Conservation (phyloP, 2,329 filamentous ascomycete genomes). For the Cytospora chrysosperma region DNA sequence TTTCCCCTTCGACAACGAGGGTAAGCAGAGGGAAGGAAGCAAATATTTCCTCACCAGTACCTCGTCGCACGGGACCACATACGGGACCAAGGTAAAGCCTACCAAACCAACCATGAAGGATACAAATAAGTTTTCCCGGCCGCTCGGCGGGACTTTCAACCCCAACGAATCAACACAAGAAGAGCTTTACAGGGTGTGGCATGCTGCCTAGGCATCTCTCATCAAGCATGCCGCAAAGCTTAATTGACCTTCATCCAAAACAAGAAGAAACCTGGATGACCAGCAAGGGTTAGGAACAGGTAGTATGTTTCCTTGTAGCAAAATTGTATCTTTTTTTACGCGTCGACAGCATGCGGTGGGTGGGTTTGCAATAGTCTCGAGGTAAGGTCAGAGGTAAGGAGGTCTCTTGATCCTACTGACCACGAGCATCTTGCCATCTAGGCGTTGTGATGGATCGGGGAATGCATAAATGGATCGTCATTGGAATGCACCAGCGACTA, state of each 20-base stretch:
- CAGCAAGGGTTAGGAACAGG: conserved; percentile 22
- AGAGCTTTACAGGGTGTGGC: neutral
- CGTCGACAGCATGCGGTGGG: conserved; percentile 2
- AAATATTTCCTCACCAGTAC: neutral
- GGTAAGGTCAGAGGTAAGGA: conserved; percentile 36
- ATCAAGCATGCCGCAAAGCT: neutral
- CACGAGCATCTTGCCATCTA: conserved; percentile 20
- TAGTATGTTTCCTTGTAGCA: conserved; percentile 22
- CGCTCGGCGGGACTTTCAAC: neutral
- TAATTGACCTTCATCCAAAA: neutral
- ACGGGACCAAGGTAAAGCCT: conserved; percentile 14
- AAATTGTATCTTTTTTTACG: conserved; percentile 16
- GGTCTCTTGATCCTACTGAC: conserved; percentile 30
- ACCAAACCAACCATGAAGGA: conserved; percentile 2
- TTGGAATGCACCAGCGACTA: neutral
- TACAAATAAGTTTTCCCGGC: neutral
- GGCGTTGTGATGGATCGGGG: neutral
- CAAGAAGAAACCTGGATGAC: neutral
- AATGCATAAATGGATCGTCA: neutral
- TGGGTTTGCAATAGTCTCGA: conserved; percentile 20
- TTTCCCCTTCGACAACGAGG: conserved; percentile 30
- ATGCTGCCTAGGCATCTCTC: neutral
- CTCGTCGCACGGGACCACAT: neutral
- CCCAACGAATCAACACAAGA: neutral
- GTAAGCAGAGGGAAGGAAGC: conserved; percentile 29